Base-by-base conservation (phyloP, 148 eudicot genomes). In the Polygonum aviculare region DNA sequence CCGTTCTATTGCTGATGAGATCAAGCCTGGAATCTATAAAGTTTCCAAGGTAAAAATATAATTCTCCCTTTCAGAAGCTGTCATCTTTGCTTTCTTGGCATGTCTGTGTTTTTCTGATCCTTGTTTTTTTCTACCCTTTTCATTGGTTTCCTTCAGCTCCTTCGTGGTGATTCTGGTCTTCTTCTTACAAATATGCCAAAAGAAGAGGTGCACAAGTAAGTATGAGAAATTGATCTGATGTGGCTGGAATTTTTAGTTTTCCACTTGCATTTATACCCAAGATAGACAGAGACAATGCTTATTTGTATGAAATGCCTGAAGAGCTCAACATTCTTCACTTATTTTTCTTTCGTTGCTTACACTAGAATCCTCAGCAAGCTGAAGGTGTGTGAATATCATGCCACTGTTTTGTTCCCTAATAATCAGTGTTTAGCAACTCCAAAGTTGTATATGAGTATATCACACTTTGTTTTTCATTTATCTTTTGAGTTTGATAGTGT, bases 101-200 rank as follows among this genome's bases (percentile, higher is more conserved):
- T 75, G 26, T 72, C 55, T 14, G 49, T 41, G 45, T 26, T 69
- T 54, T 49, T 49, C 47, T 31, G 40, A 4, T 76, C 74, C 70
- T 62, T 21, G 41, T 15, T 47, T 45, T n/a, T 36, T 73, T 21
- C 4, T 26, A 22, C 10, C 8, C 18, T 21, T 44, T 47, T 49
- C 8, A 60, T 21, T 26, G 35, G 35, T 49, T 39, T 31, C 75
- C 73, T 87, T 38, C 88, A 92, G 96, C 84, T 90, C 76, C 78
- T 94, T 33, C 92, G 88, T 18, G 98, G 98, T 51, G 92, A 90
- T 81, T 83, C 91, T 3, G 98, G 98, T 41, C 90, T 94, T 72
- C 82, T 83, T 54, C 85, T 89, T n/a, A 92, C 97, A 73, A 83
- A 85, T 82, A 73, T 92, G 84, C 81, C 96, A 7, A 86, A 83